Conservation (phyloP, 495 filamentous ascomycete genomes). For the Chaetomidium leptoderma region DNA sequence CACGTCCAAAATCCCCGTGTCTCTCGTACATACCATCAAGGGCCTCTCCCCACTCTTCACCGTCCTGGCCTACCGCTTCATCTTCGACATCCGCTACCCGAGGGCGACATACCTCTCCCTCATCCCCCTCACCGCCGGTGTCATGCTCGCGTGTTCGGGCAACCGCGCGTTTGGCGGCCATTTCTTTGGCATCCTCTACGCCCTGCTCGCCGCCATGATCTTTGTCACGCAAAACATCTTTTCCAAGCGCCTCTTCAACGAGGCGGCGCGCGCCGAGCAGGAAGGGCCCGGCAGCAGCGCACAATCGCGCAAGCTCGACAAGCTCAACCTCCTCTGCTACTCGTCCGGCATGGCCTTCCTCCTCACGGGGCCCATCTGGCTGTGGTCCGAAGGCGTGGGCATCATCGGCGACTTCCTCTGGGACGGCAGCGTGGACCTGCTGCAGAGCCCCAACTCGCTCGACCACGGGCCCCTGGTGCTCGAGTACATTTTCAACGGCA, state of each 20-base stretch:
- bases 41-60: slow-evolving; percentile 97
- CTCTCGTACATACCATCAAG: slow-evolving; percentile 97
- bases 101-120: slow-evolving; percentile 87
- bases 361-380: slow-evolving; percentile 88
- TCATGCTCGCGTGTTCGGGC: slow-evolving; percentile 91
- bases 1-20: slow-evolving; percentile 90
- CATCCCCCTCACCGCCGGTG: slow-evolving; percentile 83
- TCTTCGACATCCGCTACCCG: slow-evolving; percentile 85
- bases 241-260: slow-evolving; percentile 98
- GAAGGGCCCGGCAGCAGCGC: slow-evolving; percentile 50
- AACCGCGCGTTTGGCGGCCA: slow-evolving; percentile 71
- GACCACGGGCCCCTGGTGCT: slow-evolving; percentile 74
- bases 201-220: slow-evolving; percentile 79
- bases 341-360: slow-evolving; percentile 88
- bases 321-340: slow-evolving; percentile 94
- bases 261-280: slow-evolving; percentile 74
- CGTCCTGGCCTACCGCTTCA: slow-evolving; percentile 83
- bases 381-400: slow-evolving; percentile 78
- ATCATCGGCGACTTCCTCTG: slow-evolving; percentile 70
- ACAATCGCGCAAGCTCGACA: slow-evolving; percentile 79
- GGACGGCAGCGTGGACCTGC: slow-evolving; percentile 59
- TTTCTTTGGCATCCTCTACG: slow-evolving; percentile 80
- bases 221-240: slow-evolving; percentile 99
- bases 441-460: slow-evolving; percentile 58
- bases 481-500: slow-evolving; percentile 95